Base-by-base conservation (phyloP, 306 rosid genomes). In the Citrullus colocynthis region DNA sequence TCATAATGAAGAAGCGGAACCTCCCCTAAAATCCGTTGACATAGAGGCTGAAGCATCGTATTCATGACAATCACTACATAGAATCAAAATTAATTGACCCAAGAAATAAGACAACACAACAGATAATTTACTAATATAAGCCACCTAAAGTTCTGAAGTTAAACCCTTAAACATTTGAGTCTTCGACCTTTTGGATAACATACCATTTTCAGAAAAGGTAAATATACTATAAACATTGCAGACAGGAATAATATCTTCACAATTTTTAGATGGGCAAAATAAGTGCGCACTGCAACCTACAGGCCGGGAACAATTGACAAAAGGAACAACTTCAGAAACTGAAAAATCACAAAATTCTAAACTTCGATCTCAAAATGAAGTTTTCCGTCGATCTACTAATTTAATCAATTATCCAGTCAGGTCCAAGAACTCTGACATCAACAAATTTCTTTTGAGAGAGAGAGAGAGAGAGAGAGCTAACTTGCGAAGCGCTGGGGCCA, bases 401-500 rank as follows among this genome's bases (percentile, higher is more conserved):
- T 51, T 14, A 15, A 28, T 72, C 13, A 24, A 45, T 15, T 24
- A 51, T 28, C 42, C 24, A 14, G 60, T 30, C 8, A 7, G 20
- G 60, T 51, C 13, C 59, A 72, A 13, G 3, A 34, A 75, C 6
- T 20, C 13, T 5, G 57, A 20, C 2, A 52, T 48, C 54, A 52
- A 52, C 57, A 52, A 52, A 6, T 6, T 52, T 16, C 7, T 5
- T 48, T 12, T 13, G 13, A 12, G 11, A 13, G 49, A 48, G 78
- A 36, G 13, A 45, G 62, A 24, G 18, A 48, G 49, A 13, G 48
- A 45, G 78, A 57, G 9, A 45, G 39, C 85, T 17, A 81, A 96
- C 99, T 83, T 96, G 89, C 99, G 99, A 81, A 96, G 98, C 34
- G 99, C 98, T 0, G 99, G 99, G 16, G 98, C 99, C 99, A 96